phyloP scores from a whole-genome alignment of 345 rosid genomes.

The Sisymbrium altissimum region DNA sequence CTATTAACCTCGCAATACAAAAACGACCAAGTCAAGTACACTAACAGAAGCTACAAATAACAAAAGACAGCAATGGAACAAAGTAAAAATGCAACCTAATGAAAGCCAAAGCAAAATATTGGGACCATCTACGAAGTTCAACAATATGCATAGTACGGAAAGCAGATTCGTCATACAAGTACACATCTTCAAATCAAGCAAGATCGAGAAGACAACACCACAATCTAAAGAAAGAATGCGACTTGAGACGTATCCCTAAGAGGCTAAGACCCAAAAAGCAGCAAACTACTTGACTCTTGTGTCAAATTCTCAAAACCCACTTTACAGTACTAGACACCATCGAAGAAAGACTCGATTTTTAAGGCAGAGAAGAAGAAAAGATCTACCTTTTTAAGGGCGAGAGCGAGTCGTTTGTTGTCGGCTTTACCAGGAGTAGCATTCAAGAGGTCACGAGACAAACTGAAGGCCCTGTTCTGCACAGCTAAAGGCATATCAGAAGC shows the following conservation, averaged over 20 bases:
- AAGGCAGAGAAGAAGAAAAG: background rate
- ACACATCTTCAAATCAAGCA: constrained; percentile 3
- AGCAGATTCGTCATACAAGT: background rate
- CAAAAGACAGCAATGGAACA: constrained; percentile 1
- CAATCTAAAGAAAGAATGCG: background rate
- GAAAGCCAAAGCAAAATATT: background rate
- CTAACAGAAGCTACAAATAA: background rate
- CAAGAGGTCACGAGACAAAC: constrained; percentile 71
- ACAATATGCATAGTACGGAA: background rate
- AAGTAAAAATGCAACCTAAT: background rate
- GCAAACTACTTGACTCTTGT: background rate
- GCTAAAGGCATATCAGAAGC: constrained; percentile 83
- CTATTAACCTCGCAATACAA: background rate
- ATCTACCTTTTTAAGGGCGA: constrained; percentile 82
- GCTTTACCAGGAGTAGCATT: constrained; percentile 74
- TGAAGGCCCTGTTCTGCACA: constrained; percentile 68
- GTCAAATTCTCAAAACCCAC: background rate
- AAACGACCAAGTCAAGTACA: background rate
- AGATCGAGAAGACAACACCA: constrained; percentile 6
- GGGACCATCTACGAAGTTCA: constrained; percentile 5
- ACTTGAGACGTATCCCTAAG: constrained; percentile 3
- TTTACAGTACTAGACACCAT: background rate
- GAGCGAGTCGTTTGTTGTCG: constrained; percentile 89
- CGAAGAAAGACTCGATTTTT: background rate
- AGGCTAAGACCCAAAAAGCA: background rate